Base-by-base conservation (phyloP, 179 eudicot species). In the Sideroxylon spinosum region DNA sequence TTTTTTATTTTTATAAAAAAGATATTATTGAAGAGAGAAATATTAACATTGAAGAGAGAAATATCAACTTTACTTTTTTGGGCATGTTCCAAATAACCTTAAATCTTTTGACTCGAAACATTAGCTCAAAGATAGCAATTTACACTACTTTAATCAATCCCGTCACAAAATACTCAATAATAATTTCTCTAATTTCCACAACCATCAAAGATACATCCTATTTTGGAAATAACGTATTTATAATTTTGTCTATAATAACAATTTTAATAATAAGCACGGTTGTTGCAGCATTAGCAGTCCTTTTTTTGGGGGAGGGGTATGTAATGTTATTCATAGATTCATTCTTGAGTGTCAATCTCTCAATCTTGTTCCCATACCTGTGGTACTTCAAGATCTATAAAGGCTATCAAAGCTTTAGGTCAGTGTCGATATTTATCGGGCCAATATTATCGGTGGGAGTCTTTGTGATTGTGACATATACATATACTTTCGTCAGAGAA, bases 271-370 rank as follows among this genome's bases (percentile, higher is more conserved):
- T 82, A 32, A 84, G 86, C 80, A 88, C 90, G 0, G 80, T 78
- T 10, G 48, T 86, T 1, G 88, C 88, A 69, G 88, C 90, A 8
- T 49, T 86, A 9, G n/a, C 48, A 10, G 28, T 90, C 14, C 93
- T 90, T 85, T 79, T 88, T 90, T 16, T n/a, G n/a, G n/a, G n/a
- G n/a, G n/a, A n/a, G n/a, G 93, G 87, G 16, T 84, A 86, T 14
- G 86, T 90, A 0, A 88, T 88, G 90, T 85, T 86, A 0, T 90
- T 90, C 37, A 86, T 71, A 0, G 93, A 90, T 2, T 85, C 89
- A 7, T 87, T 86, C 52, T 22, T 88, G 49, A 68, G 91, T 16
- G 73, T 88, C 0, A 76, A 78, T 10, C 86, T 79, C 14, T 87
- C 91, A 3, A 80, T 90, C 19, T 72, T 90, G 81, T 73, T 90